These are phyloP conservation scores for Chaetomidium leptoderma DNA, from an alignment of 495 filamentous ascomycete genomes.

Conservation along the genomic window DNA sequence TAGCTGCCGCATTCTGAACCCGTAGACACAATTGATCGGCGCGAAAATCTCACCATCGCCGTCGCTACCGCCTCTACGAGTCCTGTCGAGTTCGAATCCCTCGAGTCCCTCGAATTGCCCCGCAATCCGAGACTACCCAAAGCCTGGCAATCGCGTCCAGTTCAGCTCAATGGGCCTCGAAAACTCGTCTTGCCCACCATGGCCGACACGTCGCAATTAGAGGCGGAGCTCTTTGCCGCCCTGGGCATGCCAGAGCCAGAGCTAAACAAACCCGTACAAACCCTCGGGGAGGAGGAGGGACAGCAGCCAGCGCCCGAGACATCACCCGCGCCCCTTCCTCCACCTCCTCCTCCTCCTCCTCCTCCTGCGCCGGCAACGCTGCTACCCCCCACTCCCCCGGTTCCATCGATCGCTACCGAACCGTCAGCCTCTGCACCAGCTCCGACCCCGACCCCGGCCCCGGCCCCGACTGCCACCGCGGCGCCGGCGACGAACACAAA, in stretches of 20 bases:
- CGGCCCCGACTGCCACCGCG: not conserved
- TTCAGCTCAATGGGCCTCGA: constrained; percentile 14
- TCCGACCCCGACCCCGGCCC: not conserved
- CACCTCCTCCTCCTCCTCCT: not conserved
- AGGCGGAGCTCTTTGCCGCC: constrained; percentile 21
- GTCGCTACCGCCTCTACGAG: not conserved
- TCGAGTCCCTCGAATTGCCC: not conserved
- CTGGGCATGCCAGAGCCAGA: constrained; percentile 10
- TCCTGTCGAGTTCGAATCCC: not conserved
- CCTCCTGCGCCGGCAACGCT: not conserved
- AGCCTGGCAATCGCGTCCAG: not conserved
- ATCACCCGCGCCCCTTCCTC: not conserved
- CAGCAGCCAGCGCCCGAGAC: not conserved
- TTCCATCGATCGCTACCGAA: not conserved
- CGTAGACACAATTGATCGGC: not conserved
- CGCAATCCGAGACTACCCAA: not conserved
- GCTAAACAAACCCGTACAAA: not conserved
- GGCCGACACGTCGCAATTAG: constrained; percentile 19
- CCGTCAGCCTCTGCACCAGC: not conserved
- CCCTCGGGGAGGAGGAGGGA: not conserved
- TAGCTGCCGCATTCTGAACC: not conserved
- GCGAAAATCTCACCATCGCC: not conserved
- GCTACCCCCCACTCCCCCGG: not conserved
- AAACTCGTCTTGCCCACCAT: constrained; percentile 13
- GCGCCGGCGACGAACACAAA: not conserved